Evolutionary conservation across 1,284 basidiomycete species (phyloP).

Genomic region (Pseudozyma thailandica): DNA sequence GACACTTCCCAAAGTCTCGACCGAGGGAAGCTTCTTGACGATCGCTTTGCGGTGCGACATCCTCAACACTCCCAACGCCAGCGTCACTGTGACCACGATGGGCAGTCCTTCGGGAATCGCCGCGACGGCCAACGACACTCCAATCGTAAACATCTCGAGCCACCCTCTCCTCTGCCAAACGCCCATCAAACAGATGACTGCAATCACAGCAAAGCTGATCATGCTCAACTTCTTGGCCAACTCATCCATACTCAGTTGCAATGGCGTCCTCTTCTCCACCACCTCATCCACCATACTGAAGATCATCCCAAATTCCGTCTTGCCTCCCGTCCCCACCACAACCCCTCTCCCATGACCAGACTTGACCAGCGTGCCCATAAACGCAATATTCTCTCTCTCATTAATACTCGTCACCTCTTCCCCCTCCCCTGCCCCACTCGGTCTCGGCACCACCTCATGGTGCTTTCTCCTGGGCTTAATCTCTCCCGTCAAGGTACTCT

Average conservation of each 20-base stretch:
- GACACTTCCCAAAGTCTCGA: conserved; percentile 91
- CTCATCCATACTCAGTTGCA: conserved; percentile 96
- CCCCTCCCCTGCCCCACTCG: not conserved
- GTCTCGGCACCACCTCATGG: conserved; percentile 70
- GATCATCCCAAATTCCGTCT: conserved; percentile 94
- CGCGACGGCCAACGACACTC: conserved; percentile 94
- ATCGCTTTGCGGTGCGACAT: conserved; percentile 96
- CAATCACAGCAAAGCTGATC: conserved; percentile 90
- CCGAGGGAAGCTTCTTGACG: conserved; percentile 94
- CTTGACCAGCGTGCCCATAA: conserved; percentile 96
- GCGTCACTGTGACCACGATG: conserved; percentile 95
- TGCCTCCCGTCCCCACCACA: conserved; percentile 87
- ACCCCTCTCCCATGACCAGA: conserved; percentile 87
- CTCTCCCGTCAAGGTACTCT: conserved; percentile 94
- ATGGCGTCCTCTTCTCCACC: conserved; percentile 89
- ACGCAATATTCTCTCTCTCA: conserved; percentile 87
- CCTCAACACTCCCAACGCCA: conserved; percentile 89
- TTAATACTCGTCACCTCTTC: conserved; percentile 73
- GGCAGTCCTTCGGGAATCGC: conserved; percentile 97
- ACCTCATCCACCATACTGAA: conserved; percentile 99
- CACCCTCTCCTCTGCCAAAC: conserved; percentile 86
- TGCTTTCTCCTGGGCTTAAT: conserved; percentile 83
- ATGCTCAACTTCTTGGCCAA: conserved; percentile 90
- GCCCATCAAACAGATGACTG: conserved; percentile 90
- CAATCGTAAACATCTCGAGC: conserved; percentile 99